These are phyloP conservation scores for Tranzscheliella williamsii DNA, from an alignment of 1,284 basidiomycete genomes.

Conservation along the genomic window DNA sequence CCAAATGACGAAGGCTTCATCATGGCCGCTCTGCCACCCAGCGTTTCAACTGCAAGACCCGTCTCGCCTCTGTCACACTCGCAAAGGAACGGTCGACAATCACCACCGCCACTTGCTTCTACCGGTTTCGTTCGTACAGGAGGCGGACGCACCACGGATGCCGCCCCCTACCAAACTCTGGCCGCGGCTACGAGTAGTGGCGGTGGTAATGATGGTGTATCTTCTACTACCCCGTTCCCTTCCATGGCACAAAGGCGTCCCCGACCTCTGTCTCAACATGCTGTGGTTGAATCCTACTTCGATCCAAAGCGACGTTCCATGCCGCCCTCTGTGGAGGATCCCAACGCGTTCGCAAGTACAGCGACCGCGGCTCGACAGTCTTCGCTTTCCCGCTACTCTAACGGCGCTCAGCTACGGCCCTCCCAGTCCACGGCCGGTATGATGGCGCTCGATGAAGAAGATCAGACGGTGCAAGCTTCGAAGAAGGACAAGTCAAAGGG, in stretches of 20 bases:
- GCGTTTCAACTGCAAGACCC: slow-evolving; percentile 3
- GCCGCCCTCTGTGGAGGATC: slow-evolving; percentile 3
- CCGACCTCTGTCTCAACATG: slow-evolving; percentile 22
- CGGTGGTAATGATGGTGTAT: not conserved
- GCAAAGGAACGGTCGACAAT: not conserved
- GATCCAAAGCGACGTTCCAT: slow-evolving; percentile 12
- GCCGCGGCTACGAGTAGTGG: slow-evolving; percentile 2
- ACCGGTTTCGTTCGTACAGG: slow-evolving; percentile 48
- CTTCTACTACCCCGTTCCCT: not conserved
- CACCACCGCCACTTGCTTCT: slow-evolving; percentile 7
- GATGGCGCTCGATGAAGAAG: slow-evolving; percentile 40
- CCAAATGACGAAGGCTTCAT: slow-evolving; percentile 51
- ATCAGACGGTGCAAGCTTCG: slow-evolving; percentile 13
- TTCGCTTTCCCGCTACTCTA: slow-evolving; percentile 24
- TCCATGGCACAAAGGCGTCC: slow-evolving; percentile 9
- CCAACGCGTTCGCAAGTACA: slow-evolving; percentile 17
- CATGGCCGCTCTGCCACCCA: slow-evolving; percentile 49
- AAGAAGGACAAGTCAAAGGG: slow-evolving; percentile 16
- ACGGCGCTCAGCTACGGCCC: slow-evolving; percentile 24
- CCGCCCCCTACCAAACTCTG: slow-evolving; percentile 36
- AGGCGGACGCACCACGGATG: slow-evolving; percentile 46
- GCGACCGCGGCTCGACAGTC: slow-evolving; percentile 28
- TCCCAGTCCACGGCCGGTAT: slow-evolving; percentile 31
- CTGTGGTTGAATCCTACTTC: slow-evolving; percentile 20
- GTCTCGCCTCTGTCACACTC: slow-evolving; percentile 24